These are phyloP conservation scores for Entophlyctis luteolus DNA, from an alignment of 192 early-diverging fungal genomes.

Conservation along the genomic window DNA sequence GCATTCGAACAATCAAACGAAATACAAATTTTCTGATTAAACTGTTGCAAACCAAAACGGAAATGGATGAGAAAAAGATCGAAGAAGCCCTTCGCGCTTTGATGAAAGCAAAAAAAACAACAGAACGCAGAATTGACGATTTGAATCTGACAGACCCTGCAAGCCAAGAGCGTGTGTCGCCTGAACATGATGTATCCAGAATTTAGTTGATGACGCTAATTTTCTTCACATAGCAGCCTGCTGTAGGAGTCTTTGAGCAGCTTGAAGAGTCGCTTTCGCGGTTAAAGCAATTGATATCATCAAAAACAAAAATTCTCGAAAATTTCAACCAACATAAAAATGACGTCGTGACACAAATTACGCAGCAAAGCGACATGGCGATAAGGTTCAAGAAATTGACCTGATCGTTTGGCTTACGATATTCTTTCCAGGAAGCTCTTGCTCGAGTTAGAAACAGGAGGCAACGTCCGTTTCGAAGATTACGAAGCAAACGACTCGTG, in stretches of 20 bases:
- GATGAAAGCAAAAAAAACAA: conserved; percentile 19
- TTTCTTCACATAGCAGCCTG: no score
- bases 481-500: conserved; percentile 46
- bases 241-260: no score
- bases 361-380: conserved; percentile 45
- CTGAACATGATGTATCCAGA: no score
- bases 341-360: conserved; percentile 37
- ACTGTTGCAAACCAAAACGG: conserved; percentile 29
- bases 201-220: no score
- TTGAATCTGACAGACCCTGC: conserved; percentile 11
- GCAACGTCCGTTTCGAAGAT: conserved; percentile 61
- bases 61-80: conserved; percentile 14
- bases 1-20: conserved; percentile 55
- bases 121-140: conserved; percentile 40
- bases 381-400: conserved; percentile 32
- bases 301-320: conserved; percentile 27
- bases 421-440: conserved; percentile 39
- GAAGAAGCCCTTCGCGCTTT: conserved; percentile 32
- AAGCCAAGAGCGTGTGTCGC: no score
- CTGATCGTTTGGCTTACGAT: background rate
- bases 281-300: conserved; percentile 26
- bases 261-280: conserved; percentile 29
- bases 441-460: conserved; percentile 61
- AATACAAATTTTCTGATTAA: conserved; percentile 55
- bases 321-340: conserved; percentile 32